Conservation (phyloP, 805 yeast genomes). For the Yamadazyma akitaensis region DNA sequence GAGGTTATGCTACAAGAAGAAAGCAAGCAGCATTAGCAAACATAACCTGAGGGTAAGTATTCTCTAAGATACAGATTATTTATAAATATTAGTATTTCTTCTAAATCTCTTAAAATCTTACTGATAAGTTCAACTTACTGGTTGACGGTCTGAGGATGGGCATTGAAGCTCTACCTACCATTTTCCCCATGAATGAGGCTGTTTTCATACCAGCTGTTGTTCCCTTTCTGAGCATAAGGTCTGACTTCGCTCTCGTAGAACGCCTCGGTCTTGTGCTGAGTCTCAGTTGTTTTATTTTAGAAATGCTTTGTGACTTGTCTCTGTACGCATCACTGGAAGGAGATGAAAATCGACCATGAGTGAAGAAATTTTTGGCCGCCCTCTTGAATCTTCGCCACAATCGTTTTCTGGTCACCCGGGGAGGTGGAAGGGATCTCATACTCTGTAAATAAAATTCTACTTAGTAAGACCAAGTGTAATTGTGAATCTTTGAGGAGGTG, state of each 20-base stretch:
- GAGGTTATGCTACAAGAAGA: no score
- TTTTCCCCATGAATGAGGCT: slow-evolving; percentile 19
- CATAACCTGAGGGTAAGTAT: no score
- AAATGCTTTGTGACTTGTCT: slow-evolving; percentile 16
- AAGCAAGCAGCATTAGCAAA: no score
- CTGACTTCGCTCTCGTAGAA: slow-evolving; percentile 12
- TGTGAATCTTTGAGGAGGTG: neutral
- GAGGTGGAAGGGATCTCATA: slow-evolving; percentile 39
- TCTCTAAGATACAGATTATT: no score
- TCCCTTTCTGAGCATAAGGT: slow-evolving; percentile 16
- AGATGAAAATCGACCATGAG: slow-evolving; percentile 25
- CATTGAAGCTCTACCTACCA: slow-evolving; percentile 19
- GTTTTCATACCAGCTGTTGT: slow-evolving; percentile 19
- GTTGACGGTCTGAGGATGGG: slow-evolving; percentile 16
- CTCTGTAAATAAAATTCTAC: no score
- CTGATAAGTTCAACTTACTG: slow-evolving; percentile 17
- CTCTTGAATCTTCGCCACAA: slow-evolving; percentile 30
- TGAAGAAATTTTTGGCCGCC: slow-evolving; percentile 25
- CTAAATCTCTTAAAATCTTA: slow-evolving; percentile 3
- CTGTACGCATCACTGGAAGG: slow-evolving; percentile 17
- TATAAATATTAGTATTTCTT: neutral
- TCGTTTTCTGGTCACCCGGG: slow-evolving; percentile 29
- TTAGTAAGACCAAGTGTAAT: neutral
- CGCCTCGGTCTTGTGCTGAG: slow-evolving; percentile 18
- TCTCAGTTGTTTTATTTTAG: slow-evolving; percentile 26